Conservation (phyloP, 331 rosid species). For the Acacia concinna region DNA sequence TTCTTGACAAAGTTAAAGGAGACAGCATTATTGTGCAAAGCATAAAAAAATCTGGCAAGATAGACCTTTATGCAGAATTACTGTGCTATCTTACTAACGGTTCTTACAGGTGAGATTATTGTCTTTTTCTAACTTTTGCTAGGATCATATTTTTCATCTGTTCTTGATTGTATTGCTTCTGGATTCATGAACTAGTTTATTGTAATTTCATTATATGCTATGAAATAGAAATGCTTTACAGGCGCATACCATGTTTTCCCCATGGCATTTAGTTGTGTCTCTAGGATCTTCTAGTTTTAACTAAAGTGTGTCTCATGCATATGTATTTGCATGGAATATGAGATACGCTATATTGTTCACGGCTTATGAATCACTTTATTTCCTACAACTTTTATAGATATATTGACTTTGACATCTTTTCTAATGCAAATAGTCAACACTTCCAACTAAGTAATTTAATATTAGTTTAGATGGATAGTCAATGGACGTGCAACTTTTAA, state of each 20-base stretch:
- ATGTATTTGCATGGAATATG: not conserved
- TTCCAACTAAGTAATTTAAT: slow-evolving; percentile 23
- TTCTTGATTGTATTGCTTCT: slow-evolving; percentile 25
- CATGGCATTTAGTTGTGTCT: slow-evolving; percentile 14
- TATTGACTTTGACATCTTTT: slow-evolving; percentile 1
- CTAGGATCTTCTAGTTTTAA: slow-evolving; percentile 20
- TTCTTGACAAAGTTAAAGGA: slow-evolving; percentile 61
- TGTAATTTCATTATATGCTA: slow-evolving; percentile 2
- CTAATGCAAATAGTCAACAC: slow-evolving; percentile 21
- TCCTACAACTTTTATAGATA: not conserved
- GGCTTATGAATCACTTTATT: not conserved
- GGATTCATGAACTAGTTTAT: slow-evolving; percentile 8
- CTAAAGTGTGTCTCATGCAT: not conserved
- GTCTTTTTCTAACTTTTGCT: slow-evolving; percentile 12
- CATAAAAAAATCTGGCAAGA: slow-evolving; percentile 88
- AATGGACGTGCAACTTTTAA: slow-evolving; percentile 11
- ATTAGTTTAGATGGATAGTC: slow-evolving; percentile 19
- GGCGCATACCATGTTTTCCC: slow-evolving; percentile 6
- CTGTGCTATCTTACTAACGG: slow-evolving; percentile 76
- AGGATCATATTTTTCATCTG: not conserved
- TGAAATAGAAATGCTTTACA: slow-evolving; percentile 19
- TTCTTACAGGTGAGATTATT: slow-evolving; percentile 61
- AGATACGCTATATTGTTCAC: not conserved
- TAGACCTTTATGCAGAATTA: slow-evolving; percentile 81
- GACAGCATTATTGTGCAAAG: slow-evolving; percentile 57